phyloP scores from a whole-genome alignment of 768 basidiomycete species.

The Tylopilus sp. region DNA sequence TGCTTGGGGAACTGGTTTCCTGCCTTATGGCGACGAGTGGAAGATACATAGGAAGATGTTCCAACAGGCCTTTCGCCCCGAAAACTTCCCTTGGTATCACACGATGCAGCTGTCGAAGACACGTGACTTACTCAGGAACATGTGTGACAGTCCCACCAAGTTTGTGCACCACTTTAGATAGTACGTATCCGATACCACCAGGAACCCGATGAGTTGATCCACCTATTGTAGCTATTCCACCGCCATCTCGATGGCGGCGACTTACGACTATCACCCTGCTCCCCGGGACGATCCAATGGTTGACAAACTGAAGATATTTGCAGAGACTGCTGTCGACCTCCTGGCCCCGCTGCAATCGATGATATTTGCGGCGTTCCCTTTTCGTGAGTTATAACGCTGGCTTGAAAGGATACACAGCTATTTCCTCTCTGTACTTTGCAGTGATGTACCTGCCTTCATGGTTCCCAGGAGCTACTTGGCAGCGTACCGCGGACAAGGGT shows the following conservation, averaged over 20 bases:
- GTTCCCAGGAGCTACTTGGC: conserved; percentile 6
- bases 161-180: conserved; percentile 9
- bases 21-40: conserved; percentile 6
- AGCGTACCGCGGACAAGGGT: background rate
- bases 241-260: conserved; percentile 10
- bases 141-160: background rate
- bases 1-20: conserved; percentile 4
- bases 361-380: conserved; percentile 6
- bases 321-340: background rate
- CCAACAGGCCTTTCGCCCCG: conserved; percentile 3
- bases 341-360: background rate
- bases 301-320: conserved; percentile 1
- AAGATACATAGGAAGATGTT: conserved; percentile 3
- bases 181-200: background rate
- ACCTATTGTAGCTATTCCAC: background rate
- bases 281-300: conserved; percentile 10
- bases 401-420: background rate
- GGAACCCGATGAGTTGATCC: background rate
- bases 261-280: conserved; percentile 9
- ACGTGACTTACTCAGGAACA: conserved; percentile 2
- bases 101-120: conserved; percentile 1
- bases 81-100: background rate
- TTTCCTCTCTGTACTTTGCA: background rate
- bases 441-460: conserved; percentile 7
- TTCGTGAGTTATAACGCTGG: background rate